Evolutionary conservation across 2,329 filamentous ascomycete species (phyloP), one percentile per base, ranked within the genome.

Genomic region (Zymoseptoria pseudotritici): DNA sequence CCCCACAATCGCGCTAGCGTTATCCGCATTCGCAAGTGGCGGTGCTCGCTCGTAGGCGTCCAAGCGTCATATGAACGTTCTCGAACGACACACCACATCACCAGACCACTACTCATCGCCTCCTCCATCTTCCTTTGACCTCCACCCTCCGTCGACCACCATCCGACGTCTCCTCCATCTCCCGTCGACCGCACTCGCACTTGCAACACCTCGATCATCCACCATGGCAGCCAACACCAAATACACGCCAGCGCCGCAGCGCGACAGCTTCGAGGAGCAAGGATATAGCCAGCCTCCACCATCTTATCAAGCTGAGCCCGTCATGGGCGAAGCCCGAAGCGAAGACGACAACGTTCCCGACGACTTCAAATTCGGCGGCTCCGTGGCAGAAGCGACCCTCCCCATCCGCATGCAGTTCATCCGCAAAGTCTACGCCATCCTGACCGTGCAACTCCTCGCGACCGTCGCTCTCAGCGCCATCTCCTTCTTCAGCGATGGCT

Each of bases 301-400:
- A 66, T 89, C 89, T 62, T 97, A 97, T 79, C 82, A 84, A 73
- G 59, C 61, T 63, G 75, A 80, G 62, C 82, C 85, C 50, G 83
- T 89, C 59, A 82, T 82, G 63, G 87, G 82, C 56, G 73, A 76
- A 52, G 86, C 90, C 56, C 86, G 92, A 69, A 83, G 82, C 73
- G 92, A 92, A 75, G 86, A 92, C 72, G 93, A 97, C 77, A 95
- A 97, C 71, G 74, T 97, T 52, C 93, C 93, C 1, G 93, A 97
- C 79, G 93, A 97, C 77, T 97, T 97, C 85, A 97, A 97, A 89
- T 97, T 96, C 72, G 94, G 93, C 68, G 92, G 91, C 63, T 91
- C 88, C 19, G 92, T 97, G 61, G 88, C 92, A 66, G 94, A 97
- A 79, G 93, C 90, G 53, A 96, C 92, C 20, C 82, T 97, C 72